phyloP scores from a whole-genome alignment of 495 filamentous ascomycete genomes.

The Hyaloscypha bicolor region DNA sequence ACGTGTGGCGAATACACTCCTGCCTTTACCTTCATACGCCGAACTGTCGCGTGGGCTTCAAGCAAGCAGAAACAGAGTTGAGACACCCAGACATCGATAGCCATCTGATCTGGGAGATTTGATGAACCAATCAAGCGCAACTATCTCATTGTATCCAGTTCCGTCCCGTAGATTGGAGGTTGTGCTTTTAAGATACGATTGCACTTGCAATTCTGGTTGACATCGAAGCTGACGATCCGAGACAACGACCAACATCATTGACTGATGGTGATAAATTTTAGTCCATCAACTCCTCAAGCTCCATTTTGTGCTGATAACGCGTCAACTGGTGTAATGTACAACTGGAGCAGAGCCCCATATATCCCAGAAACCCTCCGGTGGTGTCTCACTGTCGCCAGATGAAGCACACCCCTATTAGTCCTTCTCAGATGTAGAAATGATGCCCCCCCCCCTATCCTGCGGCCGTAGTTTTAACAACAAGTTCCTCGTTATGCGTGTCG shows the following conservation, averaged over 20 bases:
- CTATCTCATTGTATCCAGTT: background rate
- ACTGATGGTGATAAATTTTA: background rate
- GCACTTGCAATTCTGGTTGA: background rate
- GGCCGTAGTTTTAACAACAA: constrained; percentile 21
- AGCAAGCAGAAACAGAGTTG: background rate
- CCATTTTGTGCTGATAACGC: background rate
- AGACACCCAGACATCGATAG: background rate
- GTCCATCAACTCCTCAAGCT: background rate
- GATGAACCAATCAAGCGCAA: background rate
- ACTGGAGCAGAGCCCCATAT: background rate
- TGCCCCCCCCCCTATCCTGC: background rate
- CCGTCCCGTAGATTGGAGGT: background rate
- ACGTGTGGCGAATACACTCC: background rate
- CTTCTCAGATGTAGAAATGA: constrained; percentile 5
- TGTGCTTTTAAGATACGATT: background rate
- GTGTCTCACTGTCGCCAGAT: constrained; percentile 18
- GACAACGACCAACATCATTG: background rate
- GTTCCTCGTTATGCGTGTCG: constrained; percentile 28
- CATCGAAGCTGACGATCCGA: background rate
- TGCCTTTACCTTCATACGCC: background rate
- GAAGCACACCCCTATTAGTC: constrained; percentile 3
- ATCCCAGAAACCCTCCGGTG: background rate
- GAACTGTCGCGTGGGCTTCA: background rate
- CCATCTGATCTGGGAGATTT: background rate
- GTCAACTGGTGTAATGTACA: background rate